Evolutionary conservation across 1,284 basidiomycete species (phyloP).

Genomic region (Leccinum holopus): DNA sequence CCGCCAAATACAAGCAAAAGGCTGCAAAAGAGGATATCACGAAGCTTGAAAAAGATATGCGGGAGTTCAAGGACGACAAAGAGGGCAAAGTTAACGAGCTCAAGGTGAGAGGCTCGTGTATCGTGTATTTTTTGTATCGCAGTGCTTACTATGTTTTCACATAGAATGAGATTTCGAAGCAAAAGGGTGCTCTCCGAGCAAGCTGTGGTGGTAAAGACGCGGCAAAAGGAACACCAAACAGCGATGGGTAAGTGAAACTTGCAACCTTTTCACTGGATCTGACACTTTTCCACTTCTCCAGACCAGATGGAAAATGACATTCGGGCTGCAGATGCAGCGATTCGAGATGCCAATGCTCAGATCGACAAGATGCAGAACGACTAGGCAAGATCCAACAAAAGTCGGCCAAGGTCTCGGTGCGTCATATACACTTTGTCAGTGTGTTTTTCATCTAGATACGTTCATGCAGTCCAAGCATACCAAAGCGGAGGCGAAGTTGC

Average conservation of each 20-base stretch:
- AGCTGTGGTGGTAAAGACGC: slow-evolving; percentile 76
- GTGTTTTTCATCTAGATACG: not conserved
- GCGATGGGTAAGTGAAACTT: slow-evolving; percentile 61
- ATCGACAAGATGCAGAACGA: slow-evolving; percentile 65
- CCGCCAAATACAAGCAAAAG: slow-evolving; percentile 76
- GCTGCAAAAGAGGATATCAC: slow-evolving; percentile 76
- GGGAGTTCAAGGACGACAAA: slow-evolving; percentile 98
- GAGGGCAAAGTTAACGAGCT: slow-evolving; percentile 96
- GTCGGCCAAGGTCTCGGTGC: slow-evolving; percentile 55
- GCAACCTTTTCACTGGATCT: not conserved
- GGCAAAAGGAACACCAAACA: slow-evolving; percentile 89
- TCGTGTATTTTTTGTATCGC: not conserved
- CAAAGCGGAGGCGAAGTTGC: slow-evolving; percentile 70
- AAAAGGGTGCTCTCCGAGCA: slow-evolving; percentile 84
- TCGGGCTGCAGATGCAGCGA: slow-evolving; percentile 52
- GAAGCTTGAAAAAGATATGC: slow-evolving; percentile 95
- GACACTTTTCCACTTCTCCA: slow-evolving; percentile 24
- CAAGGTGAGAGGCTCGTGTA: slow-evolving; percentile 54
- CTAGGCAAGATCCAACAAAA: slow-evolving; percentile 58
- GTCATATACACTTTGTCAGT: not conserved
- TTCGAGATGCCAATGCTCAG: slow-evolving; percentile 60
- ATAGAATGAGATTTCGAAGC: slow-evolving; percentile 70
- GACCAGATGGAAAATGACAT: slow-evolving; percentile 89
- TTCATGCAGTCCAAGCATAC: slow-evolving; percentile 39
- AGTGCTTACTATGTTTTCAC: slow-evolving; percentile 12